Evolutionary conservation across 495 filamentous ascomycete genomes (phyloP), one percentile per base, ranked within the genome.

Genomic region (Venustampulla echinocandica): DNA sequence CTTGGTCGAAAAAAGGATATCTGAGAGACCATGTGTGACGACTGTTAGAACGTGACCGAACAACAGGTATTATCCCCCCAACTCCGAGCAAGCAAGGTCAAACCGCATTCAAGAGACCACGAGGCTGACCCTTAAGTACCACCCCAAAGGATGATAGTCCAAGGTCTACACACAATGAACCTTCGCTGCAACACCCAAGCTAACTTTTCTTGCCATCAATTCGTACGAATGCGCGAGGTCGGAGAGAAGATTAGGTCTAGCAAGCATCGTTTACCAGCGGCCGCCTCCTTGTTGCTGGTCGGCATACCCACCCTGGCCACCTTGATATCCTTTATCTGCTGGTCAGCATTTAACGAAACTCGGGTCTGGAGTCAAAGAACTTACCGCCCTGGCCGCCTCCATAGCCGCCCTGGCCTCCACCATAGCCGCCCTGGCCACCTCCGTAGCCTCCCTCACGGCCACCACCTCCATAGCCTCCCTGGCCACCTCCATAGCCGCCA

Each of bases 71-170:
- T 32, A 30, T 37, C 47, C 49, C 52, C 53, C 53, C 15, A 59
- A 56, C 53, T 49, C 57, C 53, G 44, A 55, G 53, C 52, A 52
- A 53, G 52, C 52, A 43, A 53, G 49, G 46, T 52, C 44, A 47
- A 55, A 54, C 47, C 53, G 57, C 57, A 59, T 53, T 43, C 49
- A 53, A 30, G 38, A 59, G 57, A 56, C 57, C 53, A 56, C 57
- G 57, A 59, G 46, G 47, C 46, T 52, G 41, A 55, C n/a, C 52
- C 52, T 7, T 38, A 17, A 47, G 21, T 35, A 48, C 39, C 55
- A 54, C n/a, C 49, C 33, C 50, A 37, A 44, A 45, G 33, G 54
- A 57, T 42, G 46, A 42, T 28, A 40, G 24, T 49, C 45, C 42
- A 42, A 50, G 52, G 46, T 30, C 27, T 28, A 57, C 51, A 54